These are phyloP conservation scores for Rhodotorula sp. DNA, from an alignment of 1,284 basidiomycete species.

Conservation along the genomic window DNA sequence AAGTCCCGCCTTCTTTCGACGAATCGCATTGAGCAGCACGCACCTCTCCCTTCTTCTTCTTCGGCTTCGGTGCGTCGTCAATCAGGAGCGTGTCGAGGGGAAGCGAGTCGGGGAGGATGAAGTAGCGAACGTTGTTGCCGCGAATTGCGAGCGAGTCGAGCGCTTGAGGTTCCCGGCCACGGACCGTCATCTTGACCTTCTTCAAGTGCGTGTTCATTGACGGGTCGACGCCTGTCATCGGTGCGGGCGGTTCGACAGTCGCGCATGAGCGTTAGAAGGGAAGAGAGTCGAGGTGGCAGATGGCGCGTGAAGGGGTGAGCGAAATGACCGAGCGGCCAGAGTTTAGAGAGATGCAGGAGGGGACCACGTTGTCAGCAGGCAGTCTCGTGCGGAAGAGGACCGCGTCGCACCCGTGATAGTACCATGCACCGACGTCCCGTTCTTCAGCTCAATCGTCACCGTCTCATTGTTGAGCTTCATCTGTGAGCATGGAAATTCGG, in stretches of 20 bases:
- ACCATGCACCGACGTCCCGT: conserved; percentile 90
- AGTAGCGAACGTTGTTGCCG: conserved; percentile 71
- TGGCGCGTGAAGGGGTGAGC: neutral
- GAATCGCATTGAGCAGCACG: conserved; percentile 42
- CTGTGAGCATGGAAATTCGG: conserved; percentile 57
- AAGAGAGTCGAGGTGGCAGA: neutral
- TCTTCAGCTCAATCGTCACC: conserved; percentile 97
- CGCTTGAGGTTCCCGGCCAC: conserved; percentile 76
- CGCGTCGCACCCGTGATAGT: conserved; percentile 82
- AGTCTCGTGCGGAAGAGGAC: neutral
- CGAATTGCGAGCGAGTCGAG: conserved; percentile 87
- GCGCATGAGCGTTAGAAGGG: neutral
- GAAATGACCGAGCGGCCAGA: neutral
- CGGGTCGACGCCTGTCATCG: conserved; percentile 44
- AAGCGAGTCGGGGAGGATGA: conserved; percentile 91
- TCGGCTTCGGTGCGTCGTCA: conserved; percentile 96
- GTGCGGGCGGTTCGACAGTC: neutral
- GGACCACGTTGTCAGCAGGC: neutral
- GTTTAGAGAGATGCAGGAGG: neutral
- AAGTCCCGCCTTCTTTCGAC: neutral
- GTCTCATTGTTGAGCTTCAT: conserved; percentile 99
- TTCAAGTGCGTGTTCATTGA: conserved; percentile 50
- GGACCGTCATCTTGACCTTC: conserved; percentile 87
- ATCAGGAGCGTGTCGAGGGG: conserved; percentile 95
- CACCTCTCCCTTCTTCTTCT: conserved; percentile 67